Percentiles rank a stretch among this genome's conserved stretches.
Evolutionary conservation across 139 green algal genomes (phyloP).

Genomic region (Haematococcus lacustris): DNA sequence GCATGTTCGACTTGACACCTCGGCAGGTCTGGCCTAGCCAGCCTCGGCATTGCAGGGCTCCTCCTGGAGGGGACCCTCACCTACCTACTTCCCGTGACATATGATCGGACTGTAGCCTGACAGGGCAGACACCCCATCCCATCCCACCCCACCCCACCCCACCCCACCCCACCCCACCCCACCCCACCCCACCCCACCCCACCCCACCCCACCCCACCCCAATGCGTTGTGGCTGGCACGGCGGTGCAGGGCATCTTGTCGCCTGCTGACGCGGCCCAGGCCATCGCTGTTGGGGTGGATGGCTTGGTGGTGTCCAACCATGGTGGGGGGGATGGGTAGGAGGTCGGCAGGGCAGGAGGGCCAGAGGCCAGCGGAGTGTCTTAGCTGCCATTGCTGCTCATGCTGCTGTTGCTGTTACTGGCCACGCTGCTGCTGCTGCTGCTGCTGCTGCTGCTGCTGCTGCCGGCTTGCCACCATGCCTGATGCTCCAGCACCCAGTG

Average conservation of each 20-base stretch:
- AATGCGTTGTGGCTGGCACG: not conserved
- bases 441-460: not conserved
- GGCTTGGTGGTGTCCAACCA: slow-evolving; percentile 86
- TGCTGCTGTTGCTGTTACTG: not conserved
- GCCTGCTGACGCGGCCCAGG: slow-evolving; percentile 62
- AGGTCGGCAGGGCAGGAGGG: not conserved
- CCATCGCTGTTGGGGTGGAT: slow-evolving; percentile 60
- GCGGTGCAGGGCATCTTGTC: slow-evolving; percentile 66
- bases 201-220: too few relatives aligned
- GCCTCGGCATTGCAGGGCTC: too few relatives aligned
- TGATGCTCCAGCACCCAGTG: not conserved
- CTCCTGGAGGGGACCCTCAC: too few relatives aligned
- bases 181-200: too few relatives aligned
- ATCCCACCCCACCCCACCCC: too few relatives aligned
- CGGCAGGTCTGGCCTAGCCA: too few relatives aligned
- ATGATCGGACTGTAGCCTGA: too few relatives aligned
- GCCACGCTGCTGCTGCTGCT: not conserved
- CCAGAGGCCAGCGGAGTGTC: not conserved
- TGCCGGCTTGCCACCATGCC: slow-evolving; percentile 38
- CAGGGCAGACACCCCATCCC: too few relatives aligned
- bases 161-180: too few relatives aligned
- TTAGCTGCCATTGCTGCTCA: not conserved
- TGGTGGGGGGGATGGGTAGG: slow-evolving; percentile 12
- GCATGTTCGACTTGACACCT: too few relatives aligned
- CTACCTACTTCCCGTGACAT: too few relatives aligned